Evolutionary conservation across 306 rosid genomes (phyloP), one percentile per base, ranked within the genome.

Genomic region (Prinsepia uniflora): DNA sequence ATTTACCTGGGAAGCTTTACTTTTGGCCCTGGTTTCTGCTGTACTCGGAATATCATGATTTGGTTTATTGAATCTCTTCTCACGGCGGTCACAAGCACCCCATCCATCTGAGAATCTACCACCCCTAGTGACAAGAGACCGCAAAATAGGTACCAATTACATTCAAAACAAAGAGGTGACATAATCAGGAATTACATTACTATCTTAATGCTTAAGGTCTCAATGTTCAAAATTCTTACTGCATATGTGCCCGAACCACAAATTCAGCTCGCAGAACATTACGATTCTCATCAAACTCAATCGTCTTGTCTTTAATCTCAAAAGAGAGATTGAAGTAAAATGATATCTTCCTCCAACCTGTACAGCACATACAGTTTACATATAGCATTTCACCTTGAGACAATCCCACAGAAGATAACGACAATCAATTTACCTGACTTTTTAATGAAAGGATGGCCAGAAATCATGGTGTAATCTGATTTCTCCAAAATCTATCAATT

Each of bases 81-180:
- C 98, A 6, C 92, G 92, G 75, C 94, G 85, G 22, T 93, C 98
- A 69, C 98, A 93, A 17, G 97, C 90, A 59, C 98, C 98, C 97
- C 98, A 93, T 78, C 96, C 98, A 83, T 93, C 98, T n/a, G 97
- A 83, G 81, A 90, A 93, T 75, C 98, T 85, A 76, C 98, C 96
- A 65, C 94, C 93, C 78, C 98, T 90, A 76, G 73, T 39, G 71
- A 67, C 55, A 47, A 48, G 45, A 15, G 44, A 15, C 75, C 30
- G 9, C 22, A 63, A 39, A 44, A 72, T 3, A 42, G 46, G 36
- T 30, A 30, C 36, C 46, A 62, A 68, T 7, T 19, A 69, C 73
- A 58, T 18, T 44, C 66, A 46, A 52, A 19, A 14, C 11, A 39
- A 66, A 70, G 58, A 42, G 42, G 4, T 47, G 64, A 34, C 22